phyloP scores from a whole-genome alignment of 1,284 basidiomycete species.

The Fomitopsis betulina region DNA sequence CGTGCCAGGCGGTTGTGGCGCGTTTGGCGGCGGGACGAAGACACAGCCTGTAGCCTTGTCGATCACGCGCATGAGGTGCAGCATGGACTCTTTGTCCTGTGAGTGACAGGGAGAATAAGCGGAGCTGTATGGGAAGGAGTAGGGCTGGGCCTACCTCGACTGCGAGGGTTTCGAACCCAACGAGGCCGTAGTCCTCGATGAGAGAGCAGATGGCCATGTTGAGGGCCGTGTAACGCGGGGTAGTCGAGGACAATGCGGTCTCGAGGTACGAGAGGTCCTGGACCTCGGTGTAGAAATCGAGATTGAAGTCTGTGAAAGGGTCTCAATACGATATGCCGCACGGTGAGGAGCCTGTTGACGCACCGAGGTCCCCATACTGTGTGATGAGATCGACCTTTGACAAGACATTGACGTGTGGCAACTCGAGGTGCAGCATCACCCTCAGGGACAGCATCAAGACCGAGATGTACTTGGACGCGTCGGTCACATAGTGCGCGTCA shows the following conservation, averaged over 20 bases:
- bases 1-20: conserved; percentile 48
- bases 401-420: conserved; percentile 96
- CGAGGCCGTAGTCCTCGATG: conserved; percentile 92
- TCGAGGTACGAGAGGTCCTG: conserved; percentile 92
- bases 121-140: background rate
- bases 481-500: conserved; percentile 96
- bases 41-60: conserved; percentile 91
- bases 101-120: background rate
- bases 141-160: conserved; percentile 64
- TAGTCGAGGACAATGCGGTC: conserved; percentile 63
- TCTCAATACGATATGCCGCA: conserved; percentile 1
- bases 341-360: conserved; percentile 17
- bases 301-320: conserved; percentile 76
- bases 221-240: conserved; percentile 68
- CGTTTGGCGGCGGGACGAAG: conserved; percentile 61
- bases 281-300: conserved; percentile 98
- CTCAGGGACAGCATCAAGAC: conserved; percentile 88
- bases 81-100: conserved; percentile 91
- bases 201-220: conserved; percentile 90
- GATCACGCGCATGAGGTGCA: conserved; percentile 75
- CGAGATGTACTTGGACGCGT: conserved; percentile 93
- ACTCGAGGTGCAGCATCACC: conserved; percentile 97
- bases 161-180: conserved; percentile 95
- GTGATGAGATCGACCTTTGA: conserved; percentile 92
- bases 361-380: conserved; percentile 87